A percentile compares a stretch with the other conserved stretches of the same genome.
These are phyloP conservation scores for Sugiyamaella americana DNA, from an alignment of 805 yeast species.

Conservation along the genomic window DNA sequence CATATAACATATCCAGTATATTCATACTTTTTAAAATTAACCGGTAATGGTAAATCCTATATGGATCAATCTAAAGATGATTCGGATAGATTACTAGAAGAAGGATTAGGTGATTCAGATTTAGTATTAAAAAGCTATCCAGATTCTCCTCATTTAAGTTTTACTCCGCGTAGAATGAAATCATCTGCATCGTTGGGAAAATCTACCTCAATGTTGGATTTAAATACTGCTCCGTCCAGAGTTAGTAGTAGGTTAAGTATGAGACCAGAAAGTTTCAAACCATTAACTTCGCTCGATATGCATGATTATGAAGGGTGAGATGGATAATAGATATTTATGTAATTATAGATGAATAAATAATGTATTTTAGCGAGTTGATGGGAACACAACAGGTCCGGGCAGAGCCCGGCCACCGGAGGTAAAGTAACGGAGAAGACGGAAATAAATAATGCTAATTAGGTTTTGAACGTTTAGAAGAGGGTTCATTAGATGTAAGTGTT, in stretches of 20 bases:
- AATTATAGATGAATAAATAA: too few relatives aligned
- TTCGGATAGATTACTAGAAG: constrained; percentile 14
- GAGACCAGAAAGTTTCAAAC: constrained; percentile 9
- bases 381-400: too few relatives aligned
- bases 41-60: neutral
- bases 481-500: neutral
- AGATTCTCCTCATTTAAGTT: constrained; percentile 6
- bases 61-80: neutral
- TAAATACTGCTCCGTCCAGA: constrained; percentile 15
- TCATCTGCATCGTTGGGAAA: constrained; percentile 11
- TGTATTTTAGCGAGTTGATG: too few relatives aligned
- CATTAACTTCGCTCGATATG: constrained; percentile 9
- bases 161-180: constrained; percentile 5
- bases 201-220: constrained; percentile 21
- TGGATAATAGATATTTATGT: too few relatives aligned
- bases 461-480: neutral
- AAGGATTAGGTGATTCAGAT: constrained; percentile 6
- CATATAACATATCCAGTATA: neutral
- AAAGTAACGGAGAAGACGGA: too few relatives aligned
- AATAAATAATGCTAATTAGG: too few relatives aligned
- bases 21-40: neutral
- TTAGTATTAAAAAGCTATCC: constrained; percentile 8
- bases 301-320: too few relatives aligned
- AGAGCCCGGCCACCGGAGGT: too few relatives aligned
- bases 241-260: constrained; percentile 17